Percentiles rank a stretch among this genome's conserved stretches.
Evolutionary conservation across 345 rosid genomes (phyloP).

Genomic region (Eucalyptus globulus): DNA sequence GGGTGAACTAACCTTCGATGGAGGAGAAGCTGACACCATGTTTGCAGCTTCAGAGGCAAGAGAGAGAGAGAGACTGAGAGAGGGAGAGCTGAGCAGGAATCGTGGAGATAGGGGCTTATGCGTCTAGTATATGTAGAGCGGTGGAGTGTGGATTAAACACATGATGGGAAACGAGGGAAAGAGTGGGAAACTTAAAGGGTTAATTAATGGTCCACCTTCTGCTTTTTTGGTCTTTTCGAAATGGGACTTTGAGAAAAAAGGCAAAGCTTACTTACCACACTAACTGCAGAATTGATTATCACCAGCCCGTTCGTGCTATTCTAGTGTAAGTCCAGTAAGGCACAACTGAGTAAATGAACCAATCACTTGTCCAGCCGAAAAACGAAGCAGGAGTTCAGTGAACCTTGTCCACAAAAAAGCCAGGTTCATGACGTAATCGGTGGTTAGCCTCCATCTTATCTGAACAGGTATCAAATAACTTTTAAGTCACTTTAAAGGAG

Average conservation of each 20-base stretch:
- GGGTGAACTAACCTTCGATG: constrained; percentile 23
- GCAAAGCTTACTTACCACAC: background rate
- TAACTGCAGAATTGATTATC: background rate
- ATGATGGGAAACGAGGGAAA: background rate
- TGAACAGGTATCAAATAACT: background rate
- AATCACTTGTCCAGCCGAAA: background rate
- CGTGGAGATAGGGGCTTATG: background rate
- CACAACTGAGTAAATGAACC: background rate
- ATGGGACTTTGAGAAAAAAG: background rate
- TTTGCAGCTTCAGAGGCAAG: background rate
- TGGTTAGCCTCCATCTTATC: background rate
- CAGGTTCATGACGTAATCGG: background rate
- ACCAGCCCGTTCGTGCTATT: background rate
- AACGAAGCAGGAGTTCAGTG: background rate
- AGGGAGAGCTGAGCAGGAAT: background rate
- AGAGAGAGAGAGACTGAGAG: background rate
- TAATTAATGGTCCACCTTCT: background rate
- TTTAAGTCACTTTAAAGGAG: background rate
- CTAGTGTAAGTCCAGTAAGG: background rate
- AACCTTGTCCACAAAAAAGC: background rate
- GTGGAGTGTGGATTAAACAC: background rate
- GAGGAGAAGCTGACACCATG: constrained; percentile 56
- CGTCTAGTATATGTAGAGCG: background rate
- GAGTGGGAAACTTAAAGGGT: background rate
- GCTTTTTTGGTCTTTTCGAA: background rate